phyloP scores from a whole-genome alignment of 1,139 yeast species.

The Debaryomyces fabryi region DNA sequence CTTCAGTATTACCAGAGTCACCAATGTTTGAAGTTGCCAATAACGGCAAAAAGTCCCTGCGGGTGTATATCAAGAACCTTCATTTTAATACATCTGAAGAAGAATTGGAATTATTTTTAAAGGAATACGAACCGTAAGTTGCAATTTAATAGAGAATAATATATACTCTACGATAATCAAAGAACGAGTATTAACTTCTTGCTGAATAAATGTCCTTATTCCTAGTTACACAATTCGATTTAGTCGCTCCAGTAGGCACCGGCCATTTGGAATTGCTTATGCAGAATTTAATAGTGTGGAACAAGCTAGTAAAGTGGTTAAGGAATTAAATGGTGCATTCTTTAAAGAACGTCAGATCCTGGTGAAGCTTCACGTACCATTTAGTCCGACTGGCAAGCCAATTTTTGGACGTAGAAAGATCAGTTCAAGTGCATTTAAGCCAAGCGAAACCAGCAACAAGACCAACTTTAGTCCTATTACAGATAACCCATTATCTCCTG shows the following conservation, averaged over 20 bases:
- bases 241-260: conserved; percentile 38
- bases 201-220: conserved; percentile 46
- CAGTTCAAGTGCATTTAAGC: neutral
- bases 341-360: conserved; percentile 42
- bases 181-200: neutral
- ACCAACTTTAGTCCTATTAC: conserved; percentile 6
- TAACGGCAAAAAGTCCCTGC: conserved; percentile 4
- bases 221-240: conserved; percentile 59
- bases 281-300: conserved; percentile 58
- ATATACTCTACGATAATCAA: neutral
- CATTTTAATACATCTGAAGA: conserved; percentile 47
- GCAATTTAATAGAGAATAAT: neutral
- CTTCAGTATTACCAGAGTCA: conserved; percentile 5
- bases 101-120: conserved; percentile 39
- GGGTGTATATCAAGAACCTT: conserved; percentile 44
- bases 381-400: conserved; percentile 26
- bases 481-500: neutral
- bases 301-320: conserved; percentile 51
- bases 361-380: conserved; percentile 45
- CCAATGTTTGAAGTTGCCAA: conserved; percentile 9
- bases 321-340: conserved; percentile 40
- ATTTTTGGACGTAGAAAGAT: conserved; percentile 5
- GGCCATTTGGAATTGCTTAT: conserved; percentile 66
- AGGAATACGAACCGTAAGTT: conserved; percentile 19
- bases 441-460: conserved; percentile 3